Evolutionary conservation across 2,329 filamentous ascomycete species (phyloP).

Genomic region (Cucurbitaria berberidis): DNA sequence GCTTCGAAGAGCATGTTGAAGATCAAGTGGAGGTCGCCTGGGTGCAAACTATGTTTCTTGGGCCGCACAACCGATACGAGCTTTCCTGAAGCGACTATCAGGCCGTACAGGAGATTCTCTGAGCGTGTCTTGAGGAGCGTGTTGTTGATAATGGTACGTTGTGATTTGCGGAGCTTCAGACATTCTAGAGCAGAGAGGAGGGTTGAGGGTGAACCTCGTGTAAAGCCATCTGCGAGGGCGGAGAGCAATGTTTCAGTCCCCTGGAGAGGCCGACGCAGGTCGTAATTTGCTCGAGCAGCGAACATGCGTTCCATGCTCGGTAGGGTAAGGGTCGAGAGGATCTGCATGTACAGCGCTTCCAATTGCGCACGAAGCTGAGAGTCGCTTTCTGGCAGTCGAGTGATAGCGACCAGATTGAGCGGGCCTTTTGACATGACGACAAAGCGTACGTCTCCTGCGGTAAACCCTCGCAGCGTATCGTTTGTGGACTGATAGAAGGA

Average conservation of each 20-base stretch:
- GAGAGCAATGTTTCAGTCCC: constrained; percentile 91
- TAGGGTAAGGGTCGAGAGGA: constrained; percentile 90
- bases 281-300: constrained; percentile 87
- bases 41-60: constrained; percentile 92
- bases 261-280: constrained; percentile 85
- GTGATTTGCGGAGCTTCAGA: constrained; percentile 85
- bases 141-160: constrained; percentile 85
- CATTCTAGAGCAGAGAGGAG: constrained; percentile 91
- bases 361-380: constrained; percentile 84
- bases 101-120: constrained; percentile 83
- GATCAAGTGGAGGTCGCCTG: constrained; percentile 91
- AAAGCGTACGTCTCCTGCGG: constrained; percentile 84
- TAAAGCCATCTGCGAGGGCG: constrained; percentile 92
- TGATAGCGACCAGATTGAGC: constrained; percentile 92
- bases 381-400: constrained; percentile 89
- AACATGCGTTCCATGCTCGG: constrained; percentile 88
- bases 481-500: constrained; percentile 88
- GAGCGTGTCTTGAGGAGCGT: constrained; percentile 79
- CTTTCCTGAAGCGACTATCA: constrained; percentile 89
- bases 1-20: constrained; percentile 99
- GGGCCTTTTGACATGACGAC: constrained; percentile 85
- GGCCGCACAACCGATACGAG: constrained; percentile 95
- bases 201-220: constrained; percentile 85
- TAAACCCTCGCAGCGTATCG: constrained; percentile 81
- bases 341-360: constrained; percentile 97